Evolutionary conservation across 331 rosid genomes (phyloP).

Genomic region (Erythrophleum ivorense): DNA sequence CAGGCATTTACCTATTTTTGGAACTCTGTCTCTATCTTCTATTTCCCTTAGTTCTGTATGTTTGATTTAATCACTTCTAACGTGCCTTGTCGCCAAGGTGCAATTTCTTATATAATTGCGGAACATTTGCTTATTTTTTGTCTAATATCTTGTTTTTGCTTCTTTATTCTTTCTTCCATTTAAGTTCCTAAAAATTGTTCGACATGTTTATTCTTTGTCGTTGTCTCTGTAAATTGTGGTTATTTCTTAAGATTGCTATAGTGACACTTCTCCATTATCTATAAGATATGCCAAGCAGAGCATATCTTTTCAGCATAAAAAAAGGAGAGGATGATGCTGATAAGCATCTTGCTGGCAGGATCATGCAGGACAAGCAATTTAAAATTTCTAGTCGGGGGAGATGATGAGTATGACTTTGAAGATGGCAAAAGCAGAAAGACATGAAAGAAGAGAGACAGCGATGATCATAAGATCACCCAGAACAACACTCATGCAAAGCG

Average conservation of each 20-base stretch:
- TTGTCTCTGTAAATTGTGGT: not conserved
- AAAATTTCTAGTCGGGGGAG: constrained; percentile 65
- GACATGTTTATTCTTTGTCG: constrained; percentile 16
- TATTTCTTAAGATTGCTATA: constrained; percentile 15
- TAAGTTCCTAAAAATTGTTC: constrained; percentile 15
- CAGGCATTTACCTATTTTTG: constrained; percentile 57
- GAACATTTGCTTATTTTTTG: not conserved
- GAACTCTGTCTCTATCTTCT: not conserved
- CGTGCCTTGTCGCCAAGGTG: constrained; percentile 26
- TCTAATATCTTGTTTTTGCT: not conserved
- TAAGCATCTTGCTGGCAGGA: constrained; percentile 76
- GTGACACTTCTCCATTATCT: constrained; percentile 35
- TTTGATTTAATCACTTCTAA: constrained; percentile 26
- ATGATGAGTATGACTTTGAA: constrained; percentile 87
- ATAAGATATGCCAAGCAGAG: constrained; percentile 56
- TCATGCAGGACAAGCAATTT: constrained; percentile 74
- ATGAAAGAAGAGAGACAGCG: constrained; percentile 60
- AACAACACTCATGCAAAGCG: constrained; percentile 52
- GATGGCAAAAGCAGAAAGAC: constrained; percentile 65
- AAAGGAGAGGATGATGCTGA: constrained; percentile 79
- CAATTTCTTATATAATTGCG: constrained; percentile 23
- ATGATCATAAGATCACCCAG: constrained; percentile 54
- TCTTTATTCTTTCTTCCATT: not conserved
- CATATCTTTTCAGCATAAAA: constrained; percentile 50
- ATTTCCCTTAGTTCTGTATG: not conserved